phyloP scores from a whole-genome alignment of 2,329 filamentous ascomycete species.

The Trichoderma sp. region DNA sequence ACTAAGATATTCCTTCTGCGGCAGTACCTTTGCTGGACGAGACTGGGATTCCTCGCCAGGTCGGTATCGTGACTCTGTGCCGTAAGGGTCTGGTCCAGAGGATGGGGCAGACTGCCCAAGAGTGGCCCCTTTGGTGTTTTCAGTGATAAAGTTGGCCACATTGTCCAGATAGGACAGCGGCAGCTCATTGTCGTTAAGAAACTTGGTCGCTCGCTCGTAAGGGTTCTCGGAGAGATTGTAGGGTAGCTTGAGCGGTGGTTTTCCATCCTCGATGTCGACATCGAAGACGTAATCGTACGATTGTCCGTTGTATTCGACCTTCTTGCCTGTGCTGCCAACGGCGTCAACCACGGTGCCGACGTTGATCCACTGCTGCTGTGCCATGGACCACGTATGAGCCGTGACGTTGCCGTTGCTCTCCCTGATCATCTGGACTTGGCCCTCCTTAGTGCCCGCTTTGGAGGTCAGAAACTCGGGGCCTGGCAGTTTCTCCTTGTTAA shows the following conservation, averaged over 20 bases:
- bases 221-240: constrained; percentile 92
- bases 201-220: constrained; percentile 88
- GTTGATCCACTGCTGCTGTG: constrained; percentile 74
- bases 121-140: constrained; percentile 85
- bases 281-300: constrained; percentile 97
- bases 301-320: constrained; percentile 76
- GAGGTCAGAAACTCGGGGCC: constrained; percentile 82
- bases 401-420: constrained; percentile 80
- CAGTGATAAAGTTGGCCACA: constrained; percentile 87
- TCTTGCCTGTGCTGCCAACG: constrained; percentile 78
- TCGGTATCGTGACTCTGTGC: constrained; percentile 75
- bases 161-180: constrained; percentile 86
- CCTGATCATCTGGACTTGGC: constrained; percentile 89
- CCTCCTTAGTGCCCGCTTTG: constrained; percentile 90
- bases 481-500: constrained; percentile 91
- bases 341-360: constrained; percentile 95
- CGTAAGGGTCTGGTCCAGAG: constrained; percentile 70
- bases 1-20: constrained; percentile 76
- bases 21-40: constrained; percentile 63
- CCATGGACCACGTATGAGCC: constrained; percentile 82
- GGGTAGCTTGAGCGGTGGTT: constrained; percentile 88
- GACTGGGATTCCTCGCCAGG: constrained; percentile 57
- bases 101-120: constrained; percentile 64
- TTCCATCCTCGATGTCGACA: constrained; percentile 92
- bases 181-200: constrained; percentile 85